These are phyloP conservation scores for Scedosporium aurantiacum DNA, from an alignment of 2,329 filamentous ascomycete species.

Conservation along the genomic window DNA sequence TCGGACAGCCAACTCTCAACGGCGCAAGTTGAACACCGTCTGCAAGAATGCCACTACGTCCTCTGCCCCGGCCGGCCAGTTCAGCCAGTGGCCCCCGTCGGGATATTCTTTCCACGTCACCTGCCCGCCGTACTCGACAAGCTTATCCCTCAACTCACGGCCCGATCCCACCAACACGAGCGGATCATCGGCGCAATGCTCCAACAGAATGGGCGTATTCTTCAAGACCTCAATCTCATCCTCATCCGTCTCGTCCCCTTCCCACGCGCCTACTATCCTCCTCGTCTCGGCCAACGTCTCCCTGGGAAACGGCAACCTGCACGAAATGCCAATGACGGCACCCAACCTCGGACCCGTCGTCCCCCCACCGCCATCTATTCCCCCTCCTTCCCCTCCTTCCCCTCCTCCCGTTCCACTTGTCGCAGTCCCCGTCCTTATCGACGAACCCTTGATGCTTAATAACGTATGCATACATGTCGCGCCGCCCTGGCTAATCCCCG, in stretches of 20 bases:
- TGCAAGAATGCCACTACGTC: slow-evolving; percentile 26
- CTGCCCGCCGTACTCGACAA: slow-evolving; percentile 24
- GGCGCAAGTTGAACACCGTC: background rate
- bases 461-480: slow-evolving; percentile 28
- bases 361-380: background rate
- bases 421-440: background rate
- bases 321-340: slow-evolving; percentile 28
- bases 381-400: background rate
- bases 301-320: slow-evolving; percentile 24
- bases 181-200: slow-evolving; percentile 33
- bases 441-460: slow-evolving; percentile 21
- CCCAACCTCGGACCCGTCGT: slow-evolving; percentile 6
- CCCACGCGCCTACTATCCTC: slow-evolving; percentile 18
- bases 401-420: background rate
- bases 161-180: slow-evolving; percentile 27
- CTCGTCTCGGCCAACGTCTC: slow-evolving; percentile 20
- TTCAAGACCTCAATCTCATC: slow-evolving; percentile 17
- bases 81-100: slow-evolving; percentile 32
- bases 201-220: slow-evolving; percentile 31
- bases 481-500: slow-evolving; percentile 35
- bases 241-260: slow-evolving; percentile 15
- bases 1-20: background rate
- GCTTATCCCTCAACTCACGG: slow-evolving; percentile 19
- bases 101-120: slow-evolving; percentile 31
- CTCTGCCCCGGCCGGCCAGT: slow-evolving; percentile 30